Percentiles rank a stretch among this genome's conserved stretches.
Conservation (phyloP, 257 asterid species). For the Datura wrightii region DNA sequence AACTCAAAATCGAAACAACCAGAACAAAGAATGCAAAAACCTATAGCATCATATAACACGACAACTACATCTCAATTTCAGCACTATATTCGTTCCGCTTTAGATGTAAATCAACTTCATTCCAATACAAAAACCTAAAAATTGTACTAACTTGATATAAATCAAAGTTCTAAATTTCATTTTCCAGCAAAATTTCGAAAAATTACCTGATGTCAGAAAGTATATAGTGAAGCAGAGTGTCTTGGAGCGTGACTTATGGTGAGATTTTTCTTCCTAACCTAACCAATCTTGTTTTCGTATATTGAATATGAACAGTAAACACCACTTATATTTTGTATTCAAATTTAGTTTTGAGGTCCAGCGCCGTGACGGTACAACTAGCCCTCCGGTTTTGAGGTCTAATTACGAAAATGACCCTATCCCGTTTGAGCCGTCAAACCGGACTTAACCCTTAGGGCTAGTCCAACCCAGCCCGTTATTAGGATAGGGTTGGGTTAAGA, state of each 20-base stretch:
- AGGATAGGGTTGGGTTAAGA: no score
- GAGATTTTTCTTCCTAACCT: neutral
- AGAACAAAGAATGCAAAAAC: neutral
- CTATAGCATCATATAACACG: neutral
- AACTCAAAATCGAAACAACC: neutral
- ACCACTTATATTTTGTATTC: neutral
- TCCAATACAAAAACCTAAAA: neutral
- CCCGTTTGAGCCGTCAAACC: no score
- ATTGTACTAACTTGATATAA: neutral
- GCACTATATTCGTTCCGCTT: neutral
- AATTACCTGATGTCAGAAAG: neutral
- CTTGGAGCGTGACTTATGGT: neutral
- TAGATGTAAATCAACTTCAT: neutral
- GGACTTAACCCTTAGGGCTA: no score
- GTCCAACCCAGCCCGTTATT: no score
- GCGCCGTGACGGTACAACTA: no score
- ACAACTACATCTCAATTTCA: neutral
- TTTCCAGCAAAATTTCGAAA: neutral
- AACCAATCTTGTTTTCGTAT: neutral
- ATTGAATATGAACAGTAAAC: neutral
- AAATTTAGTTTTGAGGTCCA: no score
- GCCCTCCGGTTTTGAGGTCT: no score
- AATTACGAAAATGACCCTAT: no score
- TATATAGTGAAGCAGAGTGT: neutral
- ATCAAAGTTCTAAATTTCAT: slow-evolving; percentile 13